Evolutionary conservation across 2,329 filamentous ascomycete species (phyloP).

Genomic region (Chaetomiaceae sp.): DNA sequence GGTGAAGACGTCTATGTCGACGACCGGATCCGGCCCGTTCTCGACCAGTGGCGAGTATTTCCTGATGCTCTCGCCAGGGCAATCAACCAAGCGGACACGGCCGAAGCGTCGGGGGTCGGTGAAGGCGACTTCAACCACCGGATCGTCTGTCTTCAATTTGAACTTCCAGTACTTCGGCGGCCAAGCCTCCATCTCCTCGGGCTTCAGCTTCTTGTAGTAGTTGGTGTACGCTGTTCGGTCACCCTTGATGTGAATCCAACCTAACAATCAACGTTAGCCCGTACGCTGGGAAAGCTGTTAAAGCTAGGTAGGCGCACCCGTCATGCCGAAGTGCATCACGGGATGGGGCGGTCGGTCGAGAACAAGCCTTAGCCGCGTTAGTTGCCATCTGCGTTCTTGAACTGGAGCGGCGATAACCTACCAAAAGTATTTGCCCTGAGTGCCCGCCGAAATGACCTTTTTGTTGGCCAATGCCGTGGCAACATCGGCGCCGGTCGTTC

Average conservation of each 20-base stretch:
- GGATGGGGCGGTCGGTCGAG: constrained; percentile 77
- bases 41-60: constrained; percentile 73
- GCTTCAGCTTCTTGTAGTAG: constrained; percentile 68
- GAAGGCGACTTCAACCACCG: constrained; percentile 63
- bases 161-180: constrained; percentile 91
- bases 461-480: constrained; percentile 67
- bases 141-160: constrained; percentile 50
- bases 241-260: constrained; percentile 84
- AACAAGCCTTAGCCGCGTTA: constrained; percentile 31
- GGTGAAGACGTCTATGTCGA: constrained; percentile 72
- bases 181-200: constrained; percentile 60
- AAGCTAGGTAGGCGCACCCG: constrained; percentile 35
- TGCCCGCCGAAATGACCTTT: constrained; percentile 59
- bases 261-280: constrained; percentile 28
- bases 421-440: constrained; percentile 98
- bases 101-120: constrained; percentile 75
- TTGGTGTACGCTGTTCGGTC: constrained; percentile 72
- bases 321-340: constrained; percentile 82
- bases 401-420: constrained; percentile 28
- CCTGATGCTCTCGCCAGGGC: constrained; percentile 67
- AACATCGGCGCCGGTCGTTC: constrained; percentile 70
- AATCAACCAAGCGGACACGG: constrained; percentile 76
- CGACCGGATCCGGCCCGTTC: constrained; percentile 88
- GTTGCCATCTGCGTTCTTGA: not conserved
- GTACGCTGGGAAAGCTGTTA: constrained; percentile 27